Evolutionary conservation across 148 eudicot species (phyloP).

Genomic region (Selenicereus undatus): DNA sequence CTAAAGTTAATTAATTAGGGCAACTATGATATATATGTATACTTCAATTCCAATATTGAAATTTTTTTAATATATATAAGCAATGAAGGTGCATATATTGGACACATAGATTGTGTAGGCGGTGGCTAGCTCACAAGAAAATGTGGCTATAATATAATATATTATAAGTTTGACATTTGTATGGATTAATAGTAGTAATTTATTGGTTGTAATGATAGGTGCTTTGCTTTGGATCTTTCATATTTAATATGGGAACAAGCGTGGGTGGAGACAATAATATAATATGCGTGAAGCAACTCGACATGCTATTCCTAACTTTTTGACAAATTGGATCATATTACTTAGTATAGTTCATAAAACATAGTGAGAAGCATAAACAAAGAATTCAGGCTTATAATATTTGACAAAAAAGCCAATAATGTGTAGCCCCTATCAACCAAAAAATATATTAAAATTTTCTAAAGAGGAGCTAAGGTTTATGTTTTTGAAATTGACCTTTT

Average conservation of each 20-base stretch:
- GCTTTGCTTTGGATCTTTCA: not conserved
- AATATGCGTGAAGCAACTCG: not conserved
- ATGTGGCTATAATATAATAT: not conserved
- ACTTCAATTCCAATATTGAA: not conserved
- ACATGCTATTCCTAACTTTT: slow-evolving; percentile 1
- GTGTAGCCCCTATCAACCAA: no score
- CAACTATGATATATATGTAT: slow-evolving; percentile 6
- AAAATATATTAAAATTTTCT: no score
- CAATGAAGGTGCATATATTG: slow-evolving; percentile 9
- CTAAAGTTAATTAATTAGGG: slow-evolving; percentile 18
- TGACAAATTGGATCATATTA: no score
- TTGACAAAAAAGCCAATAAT: no score
- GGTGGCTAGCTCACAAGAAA: not conserved
- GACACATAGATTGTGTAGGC: not conserved
- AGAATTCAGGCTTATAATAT: no score
- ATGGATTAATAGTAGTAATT: not conserved
- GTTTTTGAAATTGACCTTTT: no score
- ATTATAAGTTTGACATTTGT: not conserved
- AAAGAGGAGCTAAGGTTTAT: no score
- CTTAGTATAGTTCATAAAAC: no score
- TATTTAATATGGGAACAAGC: not conserved
- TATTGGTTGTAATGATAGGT: not conserved
- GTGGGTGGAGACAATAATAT: not conserved
- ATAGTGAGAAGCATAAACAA: no score
- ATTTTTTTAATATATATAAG: not conserved